Percentiles rank a stretch among this genome's conserved stretches.
phyloP scores from a whole-genome alignment of 1,284 basidiomycete species.

The Papiliotrema flavescens region DNA sequence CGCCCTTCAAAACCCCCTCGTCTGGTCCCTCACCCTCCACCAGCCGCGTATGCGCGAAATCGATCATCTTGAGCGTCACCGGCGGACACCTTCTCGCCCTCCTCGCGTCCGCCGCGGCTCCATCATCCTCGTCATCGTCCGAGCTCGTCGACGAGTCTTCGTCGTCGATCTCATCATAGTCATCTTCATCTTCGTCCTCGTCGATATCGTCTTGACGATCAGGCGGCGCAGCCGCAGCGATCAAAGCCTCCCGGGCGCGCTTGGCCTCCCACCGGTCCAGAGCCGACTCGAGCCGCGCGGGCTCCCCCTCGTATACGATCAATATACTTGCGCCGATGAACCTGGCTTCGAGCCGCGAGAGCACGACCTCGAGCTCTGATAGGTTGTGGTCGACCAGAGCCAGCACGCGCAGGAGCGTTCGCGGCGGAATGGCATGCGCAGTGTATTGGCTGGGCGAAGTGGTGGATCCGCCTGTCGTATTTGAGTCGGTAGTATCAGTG shows the following conservation, averaged over 20 bases:
- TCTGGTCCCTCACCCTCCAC: slow-evolving; percentile 73
- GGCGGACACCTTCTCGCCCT: slow-evolving; percentile 54
- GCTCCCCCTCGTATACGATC: slow-evolving; percentile 77
- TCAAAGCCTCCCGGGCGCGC: slow-evolving; percentile 6
- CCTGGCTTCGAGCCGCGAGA: slow-evolving; percentile 63
- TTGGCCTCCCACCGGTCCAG: slow-evolving; percentile 50
- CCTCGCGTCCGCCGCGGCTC: slow-evolving; percentile 33
- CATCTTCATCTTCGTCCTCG: slow-evolving; percentile 32
- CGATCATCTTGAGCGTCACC: slow-evolving; percentile 73
- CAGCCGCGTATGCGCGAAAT: slow-evolving; percentile 84
- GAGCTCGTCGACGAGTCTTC: slow-evolving; percentile 38
- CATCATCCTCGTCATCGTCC: slow-evolving; percentile 35
- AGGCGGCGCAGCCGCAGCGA: neutral
- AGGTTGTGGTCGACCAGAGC: slow-evolving; percentile 52
- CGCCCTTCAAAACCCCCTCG: slow-evolving; percentile 66
- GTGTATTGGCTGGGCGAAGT: slow-evolving; percentile 12
- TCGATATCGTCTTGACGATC: slow-evolving; percentile 39
- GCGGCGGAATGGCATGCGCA: slow-evolving; percentile 55
- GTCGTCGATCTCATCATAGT: slow-evolving; percentile 21
- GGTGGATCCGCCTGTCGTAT: no score
- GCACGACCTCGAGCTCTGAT: slow-evolving; percentile 54
- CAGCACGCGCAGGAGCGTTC: slow-evolving; percentile 61
- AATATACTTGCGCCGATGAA: slow-evolving; percentile 80
- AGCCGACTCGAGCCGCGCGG: slow-evolving; percentile 50
- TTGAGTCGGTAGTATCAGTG: no score